Base-by-base conservation (phyloP, 2,329 filamentous ascomycete species). In the Fonsecaea multimorphosa region DNA sequence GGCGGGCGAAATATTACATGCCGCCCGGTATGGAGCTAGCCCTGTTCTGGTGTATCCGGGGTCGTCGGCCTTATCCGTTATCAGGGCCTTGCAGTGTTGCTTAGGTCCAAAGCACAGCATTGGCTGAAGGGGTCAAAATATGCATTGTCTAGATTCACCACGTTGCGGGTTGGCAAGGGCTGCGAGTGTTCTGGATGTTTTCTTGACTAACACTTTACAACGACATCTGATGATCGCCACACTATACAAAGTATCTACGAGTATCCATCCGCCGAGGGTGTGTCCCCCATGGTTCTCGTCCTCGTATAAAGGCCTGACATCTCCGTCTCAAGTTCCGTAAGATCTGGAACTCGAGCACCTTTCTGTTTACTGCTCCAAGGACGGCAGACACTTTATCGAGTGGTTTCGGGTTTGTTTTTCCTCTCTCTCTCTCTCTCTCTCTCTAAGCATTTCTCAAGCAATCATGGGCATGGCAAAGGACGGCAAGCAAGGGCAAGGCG, bases 401-500 rank as follows among this genome's bases (percentile, higher is more conserved):
- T 24, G 9, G 3, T 49, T 24, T 40, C n/a, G n/a, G n/a, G n/a
- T n/a, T n/a, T n/a, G n/a, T n/a, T n/a, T n/a, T n/a, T n/a, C n/a
- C n/a, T n/a, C n/a, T n/a, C n/a, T n/a, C n/a, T n/a, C n/a, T n/a
- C n/a, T n/a, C n/a, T n/a, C n/a, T n/a, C n/a, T n/a, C n/a, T n/a
- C n/a, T n/a, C n/a, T n/a, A n/a, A n/a, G 38, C 19, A 11, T 27
- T 8, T 44, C 24, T 27, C 0, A 44, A 29, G 24, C 36, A 34
- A 46, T 16, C 14, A 68, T 68, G 66, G 72, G 70, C 27, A 74
- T 76, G 53, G 67, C 76, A 6, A 75, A 76, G 38, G 57, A 61
- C 46, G 38, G n/a, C n/a, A n/a, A n/a, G n/a, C n/a, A n/a, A n/a
- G n/a, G 56, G 11, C 75, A 78, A 4, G 93, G 93, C 68, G 93